Evolutionary conservation across 148 eudicot species (phyloP).

Genomic region (Rhododendron mucronatum): DNA sequence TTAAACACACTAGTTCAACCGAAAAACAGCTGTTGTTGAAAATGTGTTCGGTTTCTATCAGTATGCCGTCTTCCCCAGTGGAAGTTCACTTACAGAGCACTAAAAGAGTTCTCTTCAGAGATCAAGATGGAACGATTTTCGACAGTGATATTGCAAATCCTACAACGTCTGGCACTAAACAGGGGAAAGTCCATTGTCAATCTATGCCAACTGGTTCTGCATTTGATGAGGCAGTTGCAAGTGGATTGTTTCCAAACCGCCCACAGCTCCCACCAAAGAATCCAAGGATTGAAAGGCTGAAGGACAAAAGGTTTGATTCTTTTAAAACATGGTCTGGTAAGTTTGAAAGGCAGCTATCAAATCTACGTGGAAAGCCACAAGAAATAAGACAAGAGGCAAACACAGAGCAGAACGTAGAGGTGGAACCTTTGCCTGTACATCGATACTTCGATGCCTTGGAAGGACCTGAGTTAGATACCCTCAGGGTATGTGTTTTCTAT

Average conservation of each 20-base stretch:
- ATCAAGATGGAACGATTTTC: constrained; percentile 21
- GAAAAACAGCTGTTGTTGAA: constrained; percentile 16
- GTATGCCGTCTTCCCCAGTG: constrained; percentile 69
- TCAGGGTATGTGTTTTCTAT: constrained; percentile 44
- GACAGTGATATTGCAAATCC: constrained; percentile 11
- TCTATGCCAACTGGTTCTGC: constrained; percentile 39
- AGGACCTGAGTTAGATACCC: constrained; percentile 84
- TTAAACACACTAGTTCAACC: neutral
- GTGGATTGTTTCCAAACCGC: constrained; percentile 13
- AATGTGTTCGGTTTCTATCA: constrained; percentile 43
- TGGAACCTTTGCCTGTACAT: constrained; percentile 57
- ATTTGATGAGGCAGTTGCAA: constrained; percentile 23
- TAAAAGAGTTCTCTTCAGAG: constrained; percentile 38
- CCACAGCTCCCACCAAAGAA: constrained; percentile 20
- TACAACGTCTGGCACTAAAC: neutral
- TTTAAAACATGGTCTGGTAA: constrained; percentile 86
- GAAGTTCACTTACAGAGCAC: constrained; percentile 26
- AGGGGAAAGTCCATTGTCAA: constrained; percentile 47
- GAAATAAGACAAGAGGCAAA: constrained; percentile 29
- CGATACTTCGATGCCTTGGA: constrained; percentile 84
- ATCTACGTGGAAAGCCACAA: constrained; percentile 42
- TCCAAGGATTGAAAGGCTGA: constrained; percentile 26
- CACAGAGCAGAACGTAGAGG: constrained; percentile 16
- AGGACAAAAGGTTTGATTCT: constrained; percentile 59
- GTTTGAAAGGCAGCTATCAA: constrained; percentile 62